Evolutionary conservation across 108 stramenopile species (phyloP), one percentile per base, ranked within the genome.

Genomic region (Bacterosira constricta): DNA sequence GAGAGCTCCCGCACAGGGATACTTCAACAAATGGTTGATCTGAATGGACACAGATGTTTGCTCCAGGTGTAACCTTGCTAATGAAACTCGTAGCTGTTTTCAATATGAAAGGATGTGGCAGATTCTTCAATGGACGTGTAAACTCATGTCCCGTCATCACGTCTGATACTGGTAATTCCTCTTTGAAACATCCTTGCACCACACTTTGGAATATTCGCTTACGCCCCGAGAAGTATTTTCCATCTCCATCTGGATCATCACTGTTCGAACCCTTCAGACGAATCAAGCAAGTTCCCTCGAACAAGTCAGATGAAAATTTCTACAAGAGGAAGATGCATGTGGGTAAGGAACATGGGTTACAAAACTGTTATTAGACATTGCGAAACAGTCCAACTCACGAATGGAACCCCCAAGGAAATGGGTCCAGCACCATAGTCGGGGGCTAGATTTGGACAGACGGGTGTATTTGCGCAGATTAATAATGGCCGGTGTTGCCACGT

Each of bases 151-250:
- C 89, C 9, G 77, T 87, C 13, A 73, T 26, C 12, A 90, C 67
- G 34, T 90, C 88, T 4, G 67, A 66, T 11, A 87, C 71, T 32
- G 18, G 17, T 0, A 90, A 63, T 31, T 78, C 49, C 42, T 87
- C 82, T 53, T 84, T 86, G 81, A 90, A 87, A 18, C 63, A 55
- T 10, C 89, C 89, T 61, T 90, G 89, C 1, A 87, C 75, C 1
- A 90, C 59, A 41, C 46, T 63, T 64, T 90, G 89, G 65, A 81
- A 85, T 0, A 70, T 72, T 9, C 89, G 44, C 55, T 83, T 81
- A n/a, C 76, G 63, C 8, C 83, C 83, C 10, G 66, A 30, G 62
- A 90, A 90, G 25, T 90, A 90, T 17, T 69, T 56, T n/a, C 32
- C 57, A 36, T 83, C 81, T 23, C 44, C 75, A n/a, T 66, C 44